Evolutionary conservation across 208 protist species (phyloP).

Genomic region (Leishmania braziliensis): DNA sequence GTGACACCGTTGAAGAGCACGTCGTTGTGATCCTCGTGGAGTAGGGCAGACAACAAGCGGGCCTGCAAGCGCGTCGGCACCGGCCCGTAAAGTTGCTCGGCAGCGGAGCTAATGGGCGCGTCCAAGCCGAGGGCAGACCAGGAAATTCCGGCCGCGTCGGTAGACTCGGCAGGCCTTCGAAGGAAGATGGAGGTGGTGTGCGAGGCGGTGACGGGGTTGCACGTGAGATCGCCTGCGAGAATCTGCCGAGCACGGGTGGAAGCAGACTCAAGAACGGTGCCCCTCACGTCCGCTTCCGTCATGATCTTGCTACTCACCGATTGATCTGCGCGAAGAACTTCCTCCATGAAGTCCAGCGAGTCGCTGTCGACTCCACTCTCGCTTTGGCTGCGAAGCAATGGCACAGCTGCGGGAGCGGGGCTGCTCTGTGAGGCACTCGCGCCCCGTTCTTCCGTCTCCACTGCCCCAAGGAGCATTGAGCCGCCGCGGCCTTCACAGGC

Average conservation of each 20-base stretch:
- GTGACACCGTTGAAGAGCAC: conserved; percentile 82
- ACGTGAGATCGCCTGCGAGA: conserved; percentile 44
- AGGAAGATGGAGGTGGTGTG: not conserved
- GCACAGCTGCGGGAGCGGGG: not conserved
- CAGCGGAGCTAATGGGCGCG: conserved; percentile 41
- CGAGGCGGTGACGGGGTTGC: conserved; percentile 1
- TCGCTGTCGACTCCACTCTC: not conserved
- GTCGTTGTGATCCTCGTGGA: conserved; percentile 88
- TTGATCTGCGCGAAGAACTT: conserved; percentile 26
- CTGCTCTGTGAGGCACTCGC: not conserved
- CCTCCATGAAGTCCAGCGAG: conserved; percentile 20
- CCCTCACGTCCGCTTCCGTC: conserved; percentile 47
- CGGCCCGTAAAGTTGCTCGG: conserved; percentile 45
- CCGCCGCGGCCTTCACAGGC: conserved; percentile 55
- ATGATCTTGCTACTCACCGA: conserved; percentile 61
- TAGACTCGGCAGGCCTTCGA: conserved; percentile 21
- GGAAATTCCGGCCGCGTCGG: conserved; percentile 39
- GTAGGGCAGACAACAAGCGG: conserved; percentile 66
- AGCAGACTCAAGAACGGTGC: conserved; percentile 61
- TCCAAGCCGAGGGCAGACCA: conserved; percentile 69
- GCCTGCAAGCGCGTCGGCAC: conserved; percentile 69
- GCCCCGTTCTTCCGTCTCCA: not conserved
- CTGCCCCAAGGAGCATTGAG: conserved; percentile 47
- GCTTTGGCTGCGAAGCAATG: not conserved
- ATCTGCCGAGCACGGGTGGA: conserved; percentile 41